These are phyloP conservation scores for Hysterangium stoloniferum DNA, from an alignment of 768 basidiomycete genomes.

Conservation along the genomic window DNA sequence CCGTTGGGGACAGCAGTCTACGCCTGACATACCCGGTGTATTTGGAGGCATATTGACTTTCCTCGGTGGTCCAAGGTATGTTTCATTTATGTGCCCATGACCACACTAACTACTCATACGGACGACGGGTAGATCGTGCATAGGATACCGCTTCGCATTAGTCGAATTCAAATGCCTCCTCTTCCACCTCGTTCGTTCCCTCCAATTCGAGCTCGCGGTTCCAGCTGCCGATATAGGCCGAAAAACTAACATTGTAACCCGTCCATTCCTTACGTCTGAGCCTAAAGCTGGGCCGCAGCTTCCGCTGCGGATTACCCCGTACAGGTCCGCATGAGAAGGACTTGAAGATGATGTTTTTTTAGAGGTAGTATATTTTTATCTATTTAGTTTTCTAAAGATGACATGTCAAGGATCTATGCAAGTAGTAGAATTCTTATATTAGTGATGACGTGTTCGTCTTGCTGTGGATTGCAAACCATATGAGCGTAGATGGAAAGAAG, in stretches of 20 bases:
- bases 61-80: conserved; percentile 44
- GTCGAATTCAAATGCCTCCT: conserved; percentile 41
- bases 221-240: conserved; percentile 33
- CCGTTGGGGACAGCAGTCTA: conserved; percentile 44
- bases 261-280: conserved; percentile 37
- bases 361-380: background rate
- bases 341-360: background rate
- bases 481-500: no score
- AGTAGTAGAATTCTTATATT: no score
- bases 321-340: background rate
- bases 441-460: no score
- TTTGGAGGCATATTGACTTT: conserved; percentile 56
- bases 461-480: no score
- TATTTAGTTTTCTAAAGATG: no score
- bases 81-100: background rate
- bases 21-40: conserved; percentile 50
- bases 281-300: conserved; percentile 33
- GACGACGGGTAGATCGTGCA: conserved; percentile 36
- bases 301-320: conserved; percentile 25
- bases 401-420: no score
- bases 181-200: conserved; percentile 43
- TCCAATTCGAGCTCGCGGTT: conserved; percentile 47
- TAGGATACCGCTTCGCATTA: conserved; percentile 59
- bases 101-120: background rate
- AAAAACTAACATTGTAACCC: conserved; percentile 28